Conservation (phyloP, 2,329 filamentous ascomycete species). For the Beauveria rudraprayagi region DNA sequence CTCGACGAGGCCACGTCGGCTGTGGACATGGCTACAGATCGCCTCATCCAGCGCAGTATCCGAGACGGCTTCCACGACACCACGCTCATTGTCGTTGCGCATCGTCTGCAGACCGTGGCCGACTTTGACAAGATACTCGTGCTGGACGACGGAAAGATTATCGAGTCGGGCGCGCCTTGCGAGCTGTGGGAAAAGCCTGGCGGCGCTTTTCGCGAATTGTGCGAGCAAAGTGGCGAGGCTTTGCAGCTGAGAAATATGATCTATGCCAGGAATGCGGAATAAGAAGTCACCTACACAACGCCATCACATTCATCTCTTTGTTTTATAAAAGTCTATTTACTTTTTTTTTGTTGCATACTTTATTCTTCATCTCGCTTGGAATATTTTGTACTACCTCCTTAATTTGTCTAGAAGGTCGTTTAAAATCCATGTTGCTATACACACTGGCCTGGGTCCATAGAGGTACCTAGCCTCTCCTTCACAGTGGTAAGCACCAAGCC, state of each 20-base stretch:
- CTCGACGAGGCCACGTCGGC: conserved; percentile 63
- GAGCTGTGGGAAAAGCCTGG: conserved; percentile 40
- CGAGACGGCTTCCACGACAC: conserved; percentile 52
- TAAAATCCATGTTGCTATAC: too few species aligned
- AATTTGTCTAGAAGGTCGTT: too few species aligned
- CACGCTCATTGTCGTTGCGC: conserved; percentile 58
- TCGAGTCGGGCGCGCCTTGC: conserved; percentile 51
- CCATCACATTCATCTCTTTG: too few species aligned
- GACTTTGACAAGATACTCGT: conserved; percentile 60
- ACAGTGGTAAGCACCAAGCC: too few species aligned
- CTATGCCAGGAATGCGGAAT: not conserved
- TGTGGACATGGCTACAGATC: conserved; percentile 60
- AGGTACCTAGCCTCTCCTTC: too few species aligned
- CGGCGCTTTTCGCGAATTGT: conserved; percentile 8
- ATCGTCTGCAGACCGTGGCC: conserved; percentile 57
- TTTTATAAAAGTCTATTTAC: not conserved
- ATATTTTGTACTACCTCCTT: too few species aligned
- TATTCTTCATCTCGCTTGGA: too few species aligned
- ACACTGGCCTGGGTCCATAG: too few species aligned
- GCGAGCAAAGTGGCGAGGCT: conserved; percentile 1
- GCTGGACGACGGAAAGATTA: conserved; percentile 46
- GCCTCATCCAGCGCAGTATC: conserved; percentile 55
- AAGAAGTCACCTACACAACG: not conserved
- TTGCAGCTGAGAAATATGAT: not conserved
- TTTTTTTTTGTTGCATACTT: not conserved